Evolutionary conservation across 2,329 filamentous ascomycete genomes (phyloP), one percentile per base, ranked within the genome.

Genomic region (Helicocarpus griseus): DNA sequence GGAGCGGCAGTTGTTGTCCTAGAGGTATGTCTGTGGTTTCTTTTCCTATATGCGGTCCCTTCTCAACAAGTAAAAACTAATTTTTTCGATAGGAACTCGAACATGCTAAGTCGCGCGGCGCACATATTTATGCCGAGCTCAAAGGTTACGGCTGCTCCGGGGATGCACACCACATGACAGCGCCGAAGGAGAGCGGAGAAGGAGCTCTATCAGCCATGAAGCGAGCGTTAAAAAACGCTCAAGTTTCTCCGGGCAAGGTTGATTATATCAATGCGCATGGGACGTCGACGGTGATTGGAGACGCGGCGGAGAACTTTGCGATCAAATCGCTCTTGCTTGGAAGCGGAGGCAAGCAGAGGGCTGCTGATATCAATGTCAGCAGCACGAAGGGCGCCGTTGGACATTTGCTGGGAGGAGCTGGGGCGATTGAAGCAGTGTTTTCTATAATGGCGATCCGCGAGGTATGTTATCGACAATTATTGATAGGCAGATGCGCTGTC

Each of bases 251-350:
- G 0, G 69, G 70, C 0, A 72, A 82, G 38, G 82, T 98, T 4
- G 87, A 90, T 66, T 98, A 98, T 66, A 80, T 98, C 64, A 98
- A 97, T 63, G 93, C 93, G 1, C 93, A 98, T 65, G 93, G 91
- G 0, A 98, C 93, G 1, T 87, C 87, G 21, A 98, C 91, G 0
- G 68, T 77, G 5, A 77, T 97, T 2, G 93, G 93, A 0, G 93
- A 98, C 70, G 78, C 80, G 21, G 91, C 93, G 1, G 93, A 98
- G 70, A 91, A 91, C 48, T 73, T 76, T 6, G 93, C 93, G 0
- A 91, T 97, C 59, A 84, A 82, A 55, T 72, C 79, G 0, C 69
- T 98, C 36, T 82, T 97, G 71, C 73, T 89, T 8, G 87, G 86
- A 0, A 78, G 83, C 21, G 79, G 86, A 17, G 89, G 88, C 0